Percentiles rank a stretch among this genome's conserved stretches.
Evolutionary conservation across 2,329 filamentous ascomycete genomes (phyloP).

Genomic region (Aspergillus udagawae): DNA sequence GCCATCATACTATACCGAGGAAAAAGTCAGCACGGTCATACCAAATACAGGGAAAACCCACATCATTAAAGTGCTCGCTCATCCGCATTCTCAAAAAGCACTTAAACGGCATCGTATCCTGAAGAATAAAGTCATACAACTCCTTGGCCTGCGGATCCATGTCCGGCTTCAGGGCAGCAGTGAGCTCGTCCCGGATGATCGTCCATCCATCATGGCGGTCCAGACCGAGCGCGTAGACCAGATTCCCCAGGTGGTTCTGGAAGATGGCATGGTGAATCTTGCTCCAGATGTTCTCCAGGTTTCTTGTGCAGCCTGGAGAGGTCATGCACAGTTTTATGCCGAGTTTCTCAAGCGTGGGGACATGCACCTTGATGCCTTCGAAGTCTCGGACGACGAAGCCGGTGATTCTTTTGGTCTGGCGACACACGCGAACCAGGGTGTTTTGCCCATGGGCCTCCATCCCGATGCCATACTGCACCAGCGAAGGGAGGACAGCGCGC

Average conservation of each 20-base stretch:
- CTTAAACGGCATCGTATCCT: conserved; percentile 17
- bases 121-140: conserved; percentile 10
- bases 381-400: too few relatives aligned
- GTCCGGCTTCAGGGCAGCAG: not conserved
- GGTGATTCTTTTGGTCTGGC: too few relatives aligned
- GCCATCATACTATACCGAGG: too few relatives aligned
- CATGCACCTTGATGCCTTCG: too few relatives aligned
- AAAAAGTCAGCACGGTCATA: too few relatives aligned
- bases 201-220: conserved; percentile 14
- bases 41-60: conserved; percentile 2
- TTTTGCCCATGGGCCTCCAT: too few relatives aligned
- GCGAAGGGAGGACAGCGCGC: conserved; percentile 6
- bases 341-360: conserved; percentile 2
- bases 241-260: conserved; percentile 14
- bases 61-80: conserved; percentile 15
- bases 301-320: conserved; percentile 6
- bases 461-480: too few relatives aligned
- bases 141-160: not conserved
- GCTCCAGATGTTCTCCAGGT: conserved; percentile 10
- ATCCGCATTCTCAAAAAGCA: conserved; percentile 20
- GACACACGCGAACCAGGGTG: too few relatives aligned
- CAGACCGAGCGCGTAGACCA: conserved; percentile 9
- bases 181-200: conserved; percentile 8
- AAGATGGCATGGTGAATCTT: conserved; percentile 17
- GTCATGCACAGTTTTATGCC: conserved; percentile 9